Evolutionary conservation across 1,139 yeast species (phyloP), one percentile per base, ranked within the genome.

Genomic region (Insectozyma bohioensis): DNA sequence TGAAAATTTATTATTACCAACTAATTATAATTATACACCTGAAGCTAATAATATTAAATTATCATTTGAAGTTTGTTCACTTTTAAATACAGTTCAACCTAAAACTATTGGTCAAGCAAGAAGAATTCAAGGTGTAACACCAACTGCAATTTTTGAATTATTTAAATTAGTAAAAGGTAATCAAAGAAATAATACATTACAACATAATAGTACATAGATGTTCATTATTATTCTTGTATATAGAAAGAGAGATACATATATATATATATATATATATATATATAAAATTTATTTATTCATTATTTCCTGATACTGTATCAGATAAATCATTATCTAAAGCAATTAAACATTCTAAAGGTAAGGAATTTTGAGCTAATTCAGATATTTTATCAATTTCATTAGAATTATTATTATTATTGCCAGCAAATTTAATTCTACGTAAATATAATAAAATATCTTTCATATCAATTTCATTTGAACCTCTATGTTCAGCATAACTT

Each of bases 51-150:
- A n/a, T n/a, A 38, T 67, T 24, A 68, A 67, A 37, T 55, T 92
- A 12, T 85, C 95, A 0, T 70, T 75, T 24, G 98, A 92, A 51
- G 94, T 81, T 14, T 76, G 86, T 35, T 67, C 68, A 21, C 61
- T 85, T 14, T 67, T 92, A 37, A 85, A 87, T 48, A 71, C 74
- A 5, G 77, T 87, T 10, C 84, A 86, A 42, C 98, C 98, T 0
- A 77, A 76, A 36, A 92, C 97, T 0, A 77, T 92, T 31, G 97
- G 97, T 0, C 97, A 92, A 54, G 97, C 97, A 0, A 72, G 95
- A 51, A 71, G 97, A 46, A 84, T 90, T 12, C 95, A 92, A 51
- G 97, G 98, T 0, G 81, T 92, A 1, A 92, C 97, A 0, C 96
- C 97, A 0, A 86, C 88, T 2, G 83, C 90, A 0, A 63, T 82